Percentiles rank a stretch among this genome's conserved stretches.
phyloP scores from a whole-genome alignment of 345 rosid species.

The Lenwebbia sp. region DNA sequence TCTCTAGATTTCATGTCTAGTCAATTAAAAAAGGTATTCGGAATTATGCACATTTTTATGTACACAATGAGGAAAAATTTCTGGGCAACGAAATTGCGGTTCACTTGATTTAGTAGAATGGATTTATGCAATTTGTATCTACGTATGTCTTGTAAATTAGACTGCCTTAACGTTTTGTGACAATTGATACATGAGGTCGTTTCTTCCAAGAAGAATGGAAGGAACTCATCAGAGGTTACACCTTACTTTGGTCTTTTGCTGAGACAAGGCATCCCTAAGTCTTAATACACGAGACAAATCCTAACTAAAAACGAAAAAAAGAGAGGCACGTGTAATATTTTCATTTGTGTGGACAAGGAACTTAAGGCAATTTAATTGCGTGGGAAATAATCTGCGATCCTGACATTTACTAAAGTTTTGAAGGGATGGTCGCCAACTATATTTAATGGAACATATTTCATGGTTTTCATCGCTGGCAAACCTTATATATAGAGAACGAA shows the following conservation, averaged over 20 bases:
- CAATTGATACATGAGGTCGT: not conserved
- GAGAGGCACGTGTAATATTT: not conserved
- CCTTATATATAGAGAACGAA: not conserved
- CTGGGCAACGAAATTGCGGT: not conserved
- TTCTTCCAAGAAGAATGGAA: not conserved
- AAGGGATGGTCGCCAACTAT: not conserved
- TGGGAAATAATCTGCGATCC: not conserved
- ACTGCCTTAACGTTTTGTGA: not conserved
- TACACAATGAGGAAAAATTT: not conserved
- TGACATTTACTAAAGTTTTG: not conserved
- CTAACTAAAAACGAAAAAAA: not conserved
- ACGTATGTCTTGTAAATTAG: not conserved
- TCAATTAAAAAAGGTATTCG: too few species aligned
- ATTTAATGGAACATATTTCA: not conserved
- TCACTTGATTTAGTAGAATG: not conserved
- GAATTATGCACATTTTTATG: not conserved
- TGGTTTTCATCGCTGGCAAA: not conserved
- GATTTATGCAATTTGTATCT: not conserved
- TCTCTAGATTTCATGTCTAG: too few species aligned
- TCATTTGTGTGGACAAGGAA: not conserved
- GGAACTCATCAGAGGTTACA: not conserved
- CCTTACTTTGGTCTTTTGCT: not conserved
- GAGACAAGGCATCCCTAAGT: not conserved
- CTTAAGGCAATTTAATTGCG: not conserved
- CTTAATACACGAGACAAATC: not conserved